A percentile compares a stretch with the other conserved stretches of the same genome.
Evolutionary conservation across 768 basidiomycete genomes (phyloP).

Genomic region (Cystobasidium tubakii): DNA sequence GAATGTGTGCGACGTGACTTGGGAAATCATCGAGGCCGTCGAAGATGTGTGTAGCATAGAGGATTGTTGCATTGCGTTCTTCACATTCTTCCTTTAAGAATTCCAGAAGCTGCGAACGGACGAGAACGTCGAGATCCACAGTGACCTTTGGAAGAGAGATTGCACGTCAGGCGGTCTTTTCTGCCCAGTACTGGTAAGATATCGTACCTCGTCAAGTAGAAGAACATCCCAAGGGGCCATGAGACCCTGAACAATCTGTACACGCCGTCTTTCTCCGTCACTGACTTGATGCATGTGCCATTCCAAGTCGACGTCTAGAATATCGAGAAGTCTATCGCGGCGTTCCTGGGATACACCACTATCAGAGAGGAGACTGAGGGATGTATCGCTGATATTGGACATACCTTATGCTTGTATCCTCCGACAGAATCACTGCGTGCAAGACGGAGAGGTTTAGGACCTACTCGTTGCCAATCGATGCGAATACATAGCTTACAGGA

Average conservation of each 20-base stretch:
- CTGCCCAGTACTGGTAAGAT: not conserved
- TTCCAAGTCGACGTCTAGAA: constrained; percentile 88
- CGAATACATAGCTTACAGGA: constrained; percentile 56
- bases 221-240: constrained; percentile 93
- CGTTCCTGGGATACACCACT: too few species aligned
- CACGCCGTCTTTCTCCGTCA: constrained; percentile 86
- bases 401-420: constrained; percentile 75
- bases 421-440: constrained; percentile 74
- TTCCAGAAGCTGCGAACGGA: constrained; percentile 78
- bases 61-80: constrained; percentile 71
- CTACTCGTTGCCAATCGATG: too few species aligned
- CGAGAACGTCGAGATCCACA: constrained; percentile 92
- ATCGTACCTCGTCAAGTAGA: constrained; percentile 77
- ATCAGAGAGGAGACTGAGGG: too few species aligned
- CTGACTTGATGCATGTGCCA: constrained; percentile 94
- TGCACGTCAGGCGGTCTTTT: not conserved
- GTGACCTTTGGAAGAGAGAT: constrained; percentile 62
- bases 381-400: too few species aligned
- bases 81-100: constrained; percentile 81
- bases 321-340: constrained; percentile 75
- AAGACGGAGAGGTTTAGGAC: not conserved
- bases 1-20: constrained; percentile 87
- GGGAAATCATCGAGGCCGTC: constrained; percentile 88
- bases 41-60: constrained; percentile 93
- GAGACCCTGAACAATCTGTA: constrained; percentile 91